A percentile compares a stretch with the other conserved stretches of the same genome.
phyloP scores from a whole-genome alignment of 2,329 filamentous ascomycete genomes.

The Xylaria hypoxylon region DNA sequence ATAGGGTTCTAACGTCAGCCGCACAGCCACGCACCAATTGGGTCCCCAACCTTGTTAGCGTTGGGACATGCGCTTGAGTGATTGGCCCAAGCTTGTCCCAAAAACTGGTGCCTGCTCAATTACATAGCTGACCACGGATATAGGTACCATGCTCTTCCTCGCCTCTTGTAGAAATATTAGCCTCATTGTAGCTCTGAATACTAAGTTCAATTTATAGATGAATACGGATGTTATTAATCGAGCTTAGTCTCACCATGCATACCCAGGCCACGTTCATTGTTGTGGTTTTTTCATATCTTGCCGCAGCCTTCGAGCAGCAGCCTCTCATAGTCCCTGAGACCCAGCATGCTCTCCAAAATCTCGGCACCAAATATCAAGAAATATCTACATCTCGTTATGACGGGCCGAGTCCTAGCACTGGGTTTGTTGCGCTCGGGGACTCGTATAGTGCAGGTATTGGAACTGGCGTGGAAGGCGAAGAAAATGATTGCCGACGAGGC shows the following conservation, averaged over 20 bases:
- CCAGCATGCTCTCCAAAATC: slow-evolving; percentile 37
- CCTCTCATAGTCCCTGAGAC: slow-evolving; percentile 25
- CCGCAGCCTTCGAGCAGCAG: slow-evolving; percentile 18
- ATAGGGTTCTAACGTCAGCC: background rate
- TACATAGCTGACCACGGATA: background rate
- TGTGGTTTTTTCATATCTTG: slow-evolving; percentile 3
- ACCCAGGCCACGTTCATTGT: slow-evolving; percentile 12
- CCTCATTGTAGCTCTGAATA: background rate
- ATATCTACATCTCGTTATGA: slow-evolving; percentile 14
- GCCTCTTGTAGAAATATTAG: slow-evolving; percentile 2
- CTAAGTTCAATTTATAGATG: background rate
- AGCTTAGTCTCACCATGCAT: slow-evolving; percentile 40
- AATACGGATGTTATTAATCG: slow-evolving; percentile 15
- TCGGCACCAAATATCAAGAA: slow-evolving; percentile 7
- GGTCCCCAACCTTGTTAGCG: slow-evolving; percentile 2
- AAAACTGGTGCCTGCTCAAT: slow-evolving; percentile 34
- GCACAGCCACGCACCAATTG: slow-evolving; percentile 21
- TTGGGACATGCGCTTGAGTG: slow-evolving; percentile 40
- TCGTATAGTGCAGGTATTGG: slow-evolving; percentile 63
- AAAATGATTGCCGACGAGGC: slow-evolving; percentile 58
- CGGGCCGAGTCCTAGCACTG: slow-evolving; percentile 33
- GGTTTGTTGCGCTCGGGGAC: slow-evolving; percentile 59
- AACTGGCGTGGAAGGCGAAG: slow-evolving; percentile 56
- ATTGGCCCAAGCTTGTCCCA: slow-evolving; percentile 38
- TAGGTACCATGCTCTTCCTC: background rate